These are phyloP conservation scores for Crithidia sp. DNA, from an alignment of 208 protist species.

Conservation along the genomic window DNA sequence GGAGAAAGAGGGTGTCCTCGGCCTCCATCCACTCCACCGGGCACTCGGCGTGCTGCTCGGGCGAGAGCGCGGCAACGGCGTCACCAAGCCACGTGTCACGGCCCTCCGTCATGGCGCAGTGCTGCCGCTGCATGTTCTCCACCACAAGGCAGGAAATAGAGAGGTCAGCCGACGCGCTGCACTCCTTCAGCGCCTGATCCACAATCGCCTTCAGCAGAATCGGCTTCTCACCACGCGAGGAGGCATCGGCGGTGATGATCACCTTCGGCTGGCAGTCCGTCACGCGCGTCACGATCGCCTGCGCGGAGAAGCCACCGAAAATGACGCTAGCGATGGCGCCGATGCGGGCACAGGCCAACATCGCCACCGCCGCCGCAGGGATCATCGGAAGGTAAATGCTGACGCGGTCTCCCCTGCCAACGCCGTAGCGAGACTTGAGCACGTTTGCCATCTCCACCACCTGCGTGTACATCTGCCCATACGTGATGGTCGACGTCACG, in stretches of 20 bases:
- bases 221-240: constrained; percentile 82
- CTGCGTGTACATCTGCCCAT: constrained; percentile 80
- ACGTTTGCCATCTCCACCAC: constrained; percentile 92
- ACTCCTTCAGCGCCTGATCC: constrained; percentile 76
- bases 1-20: constrained; percentile 97
- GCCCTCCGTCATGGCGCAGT: constrained; percentile 60
- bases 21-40: constrained; percentile 90
- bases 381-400: constrained; percentile 98
- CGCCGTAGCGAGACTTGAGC: constrained; percentile 82
- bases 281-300: constrained; percentile 66
- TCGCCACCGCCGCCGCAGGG: constrained; percentile 86
- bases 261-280: constrained; percentile 66
- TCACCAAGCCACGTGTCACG: constrained; percentile 83
- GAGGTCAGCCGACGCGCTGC: constrained; percentile 23
- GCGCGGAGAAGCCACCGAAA: constrained; percentile 85
- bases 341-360: constrained; percentile 98
- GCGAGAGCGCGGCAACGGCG: constrained; percentile 39
- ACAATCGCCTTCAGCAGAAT: constrained; percentile 91
- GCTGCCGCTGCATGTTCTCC: constrained; percentile 48
- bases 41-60: constrained; percentile 47
- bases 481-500: constrained; percentile 70
- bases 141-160: constrained; percentile 56
- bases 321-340: constrained; percentile 90
- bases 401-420: constrained; percentile 94
- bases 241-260: constrained; percentile 84